A percentile compares a stretch with the other conserved stretches of the same genome.
Evolutionary conservation across 805 yeast species (phyloP).

Genomic region (Myxozyma mucilagina): DNA sequence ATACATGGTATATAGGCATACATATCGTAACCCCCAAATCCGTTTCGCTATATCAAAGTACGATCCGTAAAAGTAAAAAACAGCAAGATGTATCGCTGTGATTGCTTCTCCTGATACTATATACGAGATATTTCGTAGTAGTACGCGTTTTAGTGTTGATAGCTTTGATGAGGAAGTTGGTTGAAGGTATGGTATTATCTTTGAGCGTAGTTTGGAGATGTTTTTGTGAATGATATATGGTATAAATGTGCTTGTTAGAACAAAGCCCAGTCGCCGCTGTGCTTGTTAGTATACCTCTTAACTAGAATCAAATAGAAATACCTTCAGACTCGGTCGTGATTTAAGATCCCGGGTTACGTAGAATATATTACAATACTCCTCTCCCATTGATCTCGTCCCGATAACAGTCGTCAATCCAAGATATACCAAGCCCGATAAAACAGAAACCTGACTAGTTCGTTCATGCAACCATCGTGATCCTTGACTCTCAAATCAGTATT

Average conservation of each 20-base stretch:
- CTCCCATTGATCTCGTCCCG: conserved; percentile 85
- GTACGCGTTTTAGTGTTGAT: not conserved
- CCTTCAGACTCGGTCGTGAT: conserved; percentile 1
- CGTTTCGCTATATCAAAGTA: conserved; percentile 80
- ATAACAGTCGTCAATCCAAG: conserved; percentile 70
- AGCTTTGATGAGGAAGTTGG: not conserved
- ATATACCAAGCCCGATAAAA: conserved; percentile 61
- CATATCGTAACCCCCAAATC: conserved; percentile 77
- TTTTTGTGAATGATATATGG: conserved; percentile 52
- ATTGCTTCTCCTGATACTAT: conserved; percentile 41
- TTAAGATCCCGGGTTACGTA: conserved; percentile 48
- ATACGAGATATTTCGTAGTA: conserved; percentile 19
- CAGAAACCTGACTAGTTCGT: conserved; percentile 61
- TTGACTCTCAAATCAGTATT: not conserved
- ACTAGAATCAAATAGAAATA: not conserved
- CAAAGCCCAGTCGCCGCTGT: conserved; percentile 55
- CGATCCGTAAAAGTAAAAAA: conserved; percentile 79
- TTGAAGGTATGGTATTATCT: not conserved
- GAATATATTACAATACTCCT: conserved; percentile 83
- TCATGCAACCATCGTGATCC: conserved; percentile 59
- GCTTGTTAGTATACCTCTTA: not conserved
- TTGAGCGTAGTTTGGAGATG: conserved; percentile 27
- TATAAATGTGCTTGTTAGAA: conserved; percentile 58
- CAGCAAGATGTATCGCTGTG: conserved; percentile 70
- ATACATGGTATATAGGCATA: conserved; percentile 29